Conservation (phyloP, 2,329 filamentous ascomycete genomes). For the Fusarium kyushuense region DNA sequence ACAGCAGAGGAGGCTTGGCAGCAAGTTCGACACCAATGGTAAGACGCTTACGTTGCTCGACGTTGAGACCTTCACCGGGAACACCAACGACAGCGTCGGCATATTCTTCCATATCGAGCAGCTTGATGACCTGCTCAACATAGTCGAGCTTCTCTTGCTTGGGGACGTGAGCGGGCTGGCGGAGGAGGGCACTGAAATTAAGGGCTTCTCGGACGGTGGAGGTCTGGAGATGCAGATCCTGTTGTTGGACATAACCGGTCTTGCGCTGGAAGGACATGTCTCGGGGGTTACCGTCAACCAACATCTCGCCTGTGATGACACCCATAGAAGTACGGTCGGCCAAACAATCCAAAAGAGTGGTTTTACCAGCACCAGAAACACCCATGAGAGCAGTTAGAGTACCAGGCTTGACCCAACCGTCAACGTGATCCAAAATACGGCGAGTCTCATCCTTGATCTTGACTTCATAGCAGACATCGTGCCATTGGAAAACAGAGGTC, state of each 20-base stretch:
- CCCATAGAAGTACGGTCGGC: slow-evolving; percentile 90
- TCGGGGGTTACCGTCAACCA: slow-evolving; percentile 72
- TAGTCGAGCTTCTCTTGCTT: slow-evolving; percentile 84
- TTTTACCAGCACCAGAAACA: slow-evolving; percentile 93
- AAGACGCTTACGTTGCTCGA: slow-evolving; percentile 78
- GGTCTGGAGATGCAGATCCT: slow-evolving; percentile 88
- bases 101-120: slow-evolving; percentile 90
- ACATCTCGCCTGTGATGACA: slow-evolving; percentile 87
- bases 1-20: slow-evolving; percentile 87
- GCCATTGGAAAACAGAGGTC: slow-evolving; percentile 87
- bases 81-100: slow-evolving; percentile 92
- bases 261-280: slow-evolving; percentile 90
- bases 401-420: slow-evolving; percentile 94
- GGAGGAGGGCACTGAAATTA: slow-evolving; percentile 85
- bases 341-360: slow-evolving; percentile 86
- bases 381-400: slow-evolving; percentile 92
- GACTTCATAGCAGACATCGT: slow-evolving; percentile 80
- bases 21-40: slow-evolving; percentile 97
- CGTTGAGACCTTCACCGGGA: slow-evolving; percentile 85
- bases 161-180: slow-evolving; percentile 81
- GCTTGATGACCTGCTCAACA: slow-evolving; percentile 89
- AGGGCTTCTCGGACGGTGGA: slow-evolving; percentile 90
- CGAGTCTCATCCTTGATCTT: slow-evolving; percentile 83
- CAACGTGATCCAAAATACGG: slow-evolving; percentile 84
- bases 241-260: slow-evolving; percentile 92